Evolutionary conservation across 139 green algal species (phyloP).

Genomic region (Zygnema cylindricum): DNA sequence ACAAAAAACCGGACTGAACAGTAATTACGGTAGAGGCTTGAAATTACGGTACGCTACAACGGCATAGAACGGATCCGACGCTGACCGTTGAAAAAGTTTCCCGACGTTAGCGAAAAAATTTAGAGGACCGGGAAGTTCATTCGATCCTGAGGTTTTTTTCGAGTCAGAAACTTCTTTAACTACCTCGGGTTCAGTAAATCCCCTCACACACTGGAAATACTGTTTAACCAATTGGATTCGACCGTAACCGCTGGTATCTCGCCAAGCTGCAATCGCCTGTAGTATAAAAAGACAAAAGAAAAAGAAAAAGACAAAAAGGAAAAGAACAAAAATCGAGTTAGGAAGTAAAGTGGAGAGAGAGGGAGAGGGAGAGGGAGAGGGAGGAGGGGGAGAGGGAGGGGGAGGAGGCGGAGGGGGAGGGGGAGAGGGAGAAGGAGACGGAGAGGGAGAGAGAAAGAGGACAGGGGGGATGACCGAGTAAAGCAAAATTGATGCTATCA

Average conservation of each 20-base stretch:
- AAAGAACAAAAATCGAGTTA: too few relatives aligned
- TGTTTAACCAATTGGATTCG: slow-evolving; percentile 75
- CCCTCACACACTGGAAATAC: slow-evolving; percentile 77
- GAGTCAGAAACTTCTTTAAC: slow-evolving; percentile 58
- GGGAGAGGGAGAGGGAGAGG: too few relatives aligned
- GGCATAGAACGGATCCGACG: slow-evolving; percentile 81
- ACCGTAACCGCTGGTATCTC: slow-evolving; percentile 74
- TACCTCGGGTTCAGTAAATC: slow-evolving; percentile 75
- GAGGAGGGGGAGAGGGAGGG: too few relatives aligned
- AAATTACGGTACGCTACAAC: slow-evolving; percentile 73
- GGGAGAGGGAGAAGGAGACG: too few relatives aligned
- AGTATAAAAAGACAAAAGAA: slow-evolving; percentile 76
- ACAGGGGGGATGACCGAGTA: too few relatives aligned
- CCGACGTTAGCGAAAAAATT: slow-evolving; percentile 14
- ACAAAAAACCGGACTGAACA: too few relatives aligned
- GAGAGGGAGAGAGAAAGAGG: too few relatives aligned
- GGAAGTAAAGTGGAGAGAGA: too few relatives aligned
- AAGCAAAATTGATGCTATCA: too few relatives aligned
- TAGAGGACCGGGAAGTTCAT: not conserved
- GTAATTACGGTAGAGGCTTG: slow-evolving; percentile 33
- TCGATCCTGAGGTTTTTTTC: not conserved
- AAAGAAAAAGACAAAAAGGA: too few relatives aligned
- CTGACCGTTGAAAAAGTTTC: slow-evolving; percentile 35
- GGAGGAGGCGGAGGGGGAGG: too few relatives aligned
- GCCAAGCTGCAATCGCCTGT: slow-evolving; percentile 78